A percentile compares a stretch with the other conserved stretches of the same genome.
These are phyloP conservation scores for Anacardium occidentale DNA, from an alignment of 345 rosid genomes.

Conservation along the genomic window DNA sequence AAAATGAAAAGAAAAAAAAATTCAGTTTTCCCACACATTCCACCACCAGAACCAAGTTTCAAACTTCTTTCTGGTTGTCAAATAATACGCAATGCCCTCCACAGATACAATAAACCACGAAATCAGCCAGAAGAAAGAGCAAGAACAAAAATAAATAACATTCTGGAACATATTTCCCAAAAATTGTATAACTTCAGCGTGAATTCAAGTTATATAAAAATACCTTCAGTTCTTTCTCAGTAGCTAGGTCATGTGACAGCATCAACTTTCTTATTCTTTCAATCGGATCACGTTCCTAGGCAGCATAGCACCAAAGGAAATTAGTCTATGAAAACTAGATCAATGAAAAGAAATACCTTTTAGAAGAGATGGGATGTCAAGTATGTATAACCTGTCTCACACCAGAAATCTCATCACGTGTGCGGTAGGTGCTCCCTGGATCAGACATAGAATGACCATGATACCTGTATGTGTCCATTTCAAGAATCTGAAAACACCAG, in stretches of 20 bases:
- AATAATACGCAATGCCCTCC: background rate
- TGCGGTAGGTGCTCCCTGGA: slow-evolving; percentile 98
- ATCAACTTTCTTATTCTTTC: slow-evolving; percentile 85
- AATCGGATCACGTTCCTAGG: slow-evolving; percentile 91
- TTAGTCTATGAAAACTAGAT: background rate
- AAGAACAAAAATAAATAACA: background rate
- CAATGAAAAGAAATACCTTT: slow-evolving; percentile 5
- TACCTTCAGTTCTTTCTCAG: slow-evolving; percentile 97
- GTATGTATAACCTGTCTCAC: slow-evolving; percentile 74
- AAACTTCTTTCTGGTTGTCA: background rate
- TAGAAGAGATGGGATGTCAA: background rate
- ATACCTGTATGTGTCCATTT: slow-evolving; percentile 99
- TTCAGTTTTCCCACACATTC: background rate
- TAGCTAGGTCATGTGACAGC: slow-evolving; percentile 74
- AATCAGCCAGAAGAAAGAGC: no score
- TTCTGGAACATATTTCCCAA: no score
- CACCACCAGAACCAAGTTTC: background rate
- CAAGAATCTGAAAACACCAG: slow-evolving; percentile 69
- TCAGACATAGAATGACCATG: slow-evolving; percentile 99
- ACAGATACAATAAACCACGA: no score
- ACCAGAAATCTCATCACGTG: slow-evolving; percentile 91
- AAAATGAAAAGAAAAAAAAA: background rate
- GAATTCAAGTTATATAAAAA: background rate
- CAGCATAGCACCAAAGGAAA: slow-evolving; percentile 9
- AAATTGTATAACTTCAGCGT: background rate